Conservation (phyloP, 75 land plant species). For the Sequoiadendron giganteum region DNA sequence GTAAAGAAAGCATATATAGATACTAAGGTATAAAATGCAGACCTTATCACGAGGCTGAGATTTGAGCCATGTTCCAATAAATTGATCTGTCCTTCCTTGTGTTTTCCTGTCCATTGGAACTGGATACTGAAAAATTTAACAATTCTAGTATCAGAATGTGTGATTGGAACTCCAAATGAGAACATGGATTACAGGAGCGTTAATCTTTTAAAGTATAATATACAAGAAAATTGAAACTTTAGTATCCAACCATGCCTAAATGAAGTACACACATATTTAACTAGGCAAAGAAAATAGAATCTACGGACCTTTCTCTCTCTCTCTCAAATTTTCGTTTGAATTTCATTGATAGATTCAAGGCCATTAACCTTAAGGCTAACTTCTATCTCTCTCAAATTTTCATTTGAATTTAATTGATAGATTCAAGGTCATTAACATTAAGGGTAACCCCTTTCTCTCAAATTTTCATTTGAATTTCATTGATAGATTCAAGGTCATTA, state of each 20-base stretch:
- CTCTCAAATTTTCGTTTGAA: neutral
- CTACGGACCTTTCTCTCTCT: neutral
- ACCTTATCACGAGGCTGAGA: slow-evolving; percentile 89
- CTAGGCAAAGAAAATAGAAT: neutral
- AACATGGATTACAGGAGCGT: neutral
- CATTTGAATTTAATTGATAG: too few species aligned
- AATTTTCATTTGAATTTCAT: neutral
- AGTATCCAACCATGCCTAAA: neutral
- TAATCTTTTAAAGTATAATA: neutral
- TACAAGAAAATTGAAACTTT: neutral
- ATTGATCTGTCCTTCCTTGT: slow-evolving; percentile 83
- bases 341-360: neutral
- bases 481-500: too few species aligned
- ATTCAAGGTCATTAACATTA: too few species aligned
- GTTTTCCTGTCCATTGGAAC: slow-evolving; percentile 78
- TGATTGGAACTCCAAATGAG: neutral
- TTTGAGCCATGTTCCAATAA: slow-evolving; percentile 84
- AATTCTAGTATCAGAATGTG: neutral
- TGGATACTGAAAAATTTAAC: slow-evolving; percentile 70
- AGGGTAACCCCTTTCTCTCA: neutral
- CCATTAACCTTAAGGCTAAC: too few species aligned
- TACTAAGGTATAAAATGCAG: neutral
- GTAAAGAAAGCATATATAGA: neutral
- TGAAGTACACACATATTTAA: neutral
- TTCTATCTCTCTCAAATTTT: too few species aligned